Evolutionary conservation across 768 basidiomycete genomes (phyloP), one percentile per base, ranked within the genome.

Genomic region (Lentinus tigrinus): DNA sequence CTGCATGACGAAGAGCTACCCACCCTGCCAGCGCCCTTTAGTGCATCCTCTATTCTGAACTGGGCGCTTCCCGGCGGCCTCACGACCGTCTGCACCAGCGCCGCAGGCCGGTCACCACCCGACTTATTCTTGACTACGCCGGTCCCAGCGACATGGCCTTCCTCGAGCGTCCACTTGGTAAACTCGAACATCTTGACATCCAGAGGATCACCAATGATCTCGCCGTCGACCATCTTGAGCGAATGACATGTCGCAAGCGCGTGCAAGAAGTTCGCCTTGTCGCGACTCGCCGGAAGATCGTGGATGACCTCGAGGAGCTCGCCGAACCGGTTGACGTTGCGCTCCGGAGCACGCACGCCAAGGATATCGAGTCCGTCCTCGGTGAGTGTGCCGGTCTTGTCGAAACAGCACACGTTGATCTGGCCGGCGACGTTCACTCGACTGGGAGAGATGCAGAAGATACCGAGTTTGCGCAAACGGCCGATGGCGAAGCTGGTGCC

Each of bases 181-280:
- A 97, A 98, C 60, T 88, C 89, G 70, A 98, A 99, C 97, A 99
- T 99, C 74, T 96, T 95, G 57, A 89, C 86, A 69, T 99, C 97
- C 38, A 99, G 73, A 1, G 97, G 97, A 72, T 99, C 97, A 0
- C 97, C 97, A 39, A 99, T 86, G n/a, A 88, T 74, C 63, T 91
- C 83, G 1, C 88, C 89, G 57, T 93, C 86, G 24, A 99, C 85
- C 74, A 88, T 86, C 70, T 96, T 96, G 58, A 98, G 80, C 2
- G 93, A 94, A 72, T 99, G 97, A 67, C 97, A 98, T 2, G 97
- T 98, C 11, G 96, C 88, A 46, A 99, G 79, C 14, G 95, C 96
- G 73, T 99, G 88, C 31, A 98, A 73, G 62, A 98, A 89, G 9
- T 84, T 91, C 5, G 94, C 89, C 67, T 89, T 94, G 57, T 87